phyloP scores from a whole-genome alignment of 805 yeast species.

The Candida caryicola region DNA sequence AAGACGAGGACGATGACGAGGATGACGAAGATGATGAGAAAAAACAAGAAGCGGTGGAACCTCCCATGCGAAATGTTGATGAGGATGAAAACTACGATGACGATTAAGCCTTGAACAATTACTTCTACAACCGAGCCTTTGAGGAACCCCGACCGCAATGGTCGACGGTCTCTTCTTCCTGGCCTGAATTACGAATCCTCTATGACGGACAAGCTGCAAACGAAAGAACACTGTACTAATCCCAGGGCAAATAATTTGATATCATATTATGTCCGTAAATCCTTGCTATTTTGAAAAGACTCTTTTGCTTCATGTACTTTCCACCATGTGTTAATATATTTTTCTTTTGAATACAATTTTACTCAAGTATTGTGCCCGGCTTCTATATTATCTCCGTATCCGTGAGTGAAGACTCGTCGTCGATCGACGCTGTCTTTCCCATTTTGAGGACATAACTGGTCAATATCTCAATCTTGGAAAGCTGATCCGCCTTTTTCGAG shows the following conservation, averaged over 20 bases:
- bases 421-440: background rate
- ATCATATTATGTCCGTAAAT: background rate
- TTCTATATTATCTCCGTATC: background rate
- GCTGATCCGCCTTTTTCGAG: slow-evolving; percentile 27
- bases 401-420: background rate
- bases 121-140: no score
- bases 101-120: slow-evolving; percentile 21
- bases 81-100: slow-evolving; percentile 48
- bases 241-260: background rate
- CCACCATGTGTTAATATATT: slow-evolving; percentile 5
- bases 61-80: slow-evolving; percentile 44
- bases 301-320: slow-evolving; percentile 4
- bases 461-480: slow-evolving; percentile 25
- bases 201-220: background rate
- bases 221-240: background rate
- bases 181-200: no score
- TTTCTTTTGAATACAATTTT: background rate
- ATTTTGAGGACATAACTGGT: slow-evolving; percentile 3
- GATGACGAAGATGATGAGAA: slow-evolving; percentile 30
- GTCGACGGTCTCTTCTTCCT: no score
- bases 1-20: slow-evolving; percentile 25
- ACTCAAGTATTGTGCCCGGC: no score
- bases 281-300: slow-evolving; percentile 1
- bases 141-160: no score
- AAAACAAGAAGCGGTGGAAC: slow-evolving; percentile 33